Percentiles rank a stretch among this genome's conserved stretches.
phyloP scores from a whole-genome alignment of 2,329 filamentous ascomycete species.

The Lecanicillium sp. region DNA sequence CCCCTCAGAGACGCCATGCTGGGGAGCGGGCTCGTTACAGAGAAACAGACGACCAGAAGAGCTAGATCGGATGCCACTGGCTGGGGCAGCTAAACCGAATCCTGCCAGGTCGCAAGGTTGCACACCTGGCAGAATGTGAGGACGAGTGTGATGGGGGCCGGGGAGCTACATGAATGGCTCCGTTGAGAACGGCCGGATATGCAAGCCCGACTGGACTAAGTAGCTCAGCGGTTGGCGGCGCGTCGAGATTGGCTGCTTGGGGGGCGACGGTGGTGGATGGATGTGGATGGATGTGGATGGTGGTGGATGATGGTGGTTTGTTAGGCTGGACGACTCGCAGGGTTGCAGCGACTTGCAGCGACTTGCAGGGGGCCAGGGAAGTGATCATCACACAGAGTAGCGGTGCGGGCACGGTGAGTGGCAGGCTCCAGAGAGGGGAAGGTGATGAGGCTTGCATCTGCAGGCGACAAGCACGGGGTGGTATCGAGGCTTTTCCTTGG shows the following conservation, averaged over 20 bases:
- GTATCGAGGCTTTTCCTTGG: background rate
- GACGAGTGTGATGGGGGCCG: background rate
- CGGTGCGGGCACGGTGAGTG: conserved; percentile 5
- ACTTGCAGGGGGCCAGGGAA: background rate
- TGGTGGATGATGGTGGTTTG: too few relatives aligned
- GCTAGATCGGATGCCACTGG: conserved; percentile 6
- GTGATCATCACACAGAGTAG: conserved; percentile 6
- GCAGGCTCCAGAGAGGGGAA: background rate
- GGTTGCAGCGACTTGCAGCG: background rate
- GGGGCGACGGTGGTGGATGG: conserved; percentile 1
- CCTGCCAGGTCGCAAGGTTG: conserved; percentile 1
- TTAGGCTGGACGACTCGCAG: conserved; percentile 6
- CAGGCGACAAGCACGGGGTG: background rate
- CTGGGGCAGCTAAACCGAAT: background rate
- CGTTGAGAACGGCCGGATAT: conserved; percentile 1
- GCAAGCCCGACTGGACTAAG: background rate
- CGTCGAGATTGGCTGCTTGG: conserved; percentile 7
- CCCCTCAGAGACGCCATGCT: conserved; percentile 4
- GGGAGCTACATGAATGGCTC: conserved; percentile 11
- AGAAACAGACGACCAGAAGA: background rate
- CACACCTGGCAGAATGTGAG: conserved; percentile 3
- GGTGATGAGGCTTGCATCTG: conserved; percentile 12
- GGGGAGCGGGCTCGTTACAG: conserved; percentile 1
- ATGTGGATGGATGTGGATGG: too few relatives aligned
- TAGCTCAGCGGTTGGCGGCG: conserved; percentile 5